Evolutionary conservation across 768 basidiomycete species (phyloP), one percentile per base, ranked within the genome.

Genomic region (Cyclocybe cylindracea): DNA sequence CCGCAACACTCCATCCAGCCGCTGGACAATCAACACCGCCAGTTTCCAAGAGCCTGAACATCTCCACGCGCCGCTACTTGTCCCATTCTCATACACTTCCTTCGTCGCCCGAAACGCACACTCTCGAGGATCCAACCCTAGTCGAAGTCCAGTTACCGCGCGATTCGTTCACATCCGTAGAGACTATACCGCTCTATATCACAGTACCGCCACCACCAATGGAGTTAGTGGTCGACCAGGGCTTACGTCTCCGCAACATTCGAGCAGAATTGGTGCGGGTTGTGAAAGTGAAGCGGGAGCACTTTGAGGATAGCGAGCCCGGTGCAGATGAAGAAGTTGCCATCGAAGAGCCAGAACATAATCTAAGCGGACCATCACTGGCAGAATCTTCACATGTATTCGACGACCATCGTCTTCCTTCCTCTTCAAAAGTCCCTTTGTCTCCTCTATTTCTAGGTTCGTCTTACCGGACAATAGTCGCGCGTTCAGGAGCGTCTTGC

Each of bases 401-500:
- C 19, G 59, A 70, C 63, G 63, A 74, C 62, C 55, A 62, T 19
- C 61, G 60, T 54, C 64, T 58, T 41, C 51, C 69, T 9, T 70
- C 72, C 5, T 72, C 74, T 3, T 73, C 76, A 32, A 78, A 78
- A 50, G 60, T 68, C 42, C 71, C 76, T 4, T 48, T 61, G 29
- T 72, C 76, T n/a, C 70, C 74, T 18, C 55, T 69, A 14, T 72
- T 72, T 53, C 57, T 70, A 14, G 72, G 74, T 29, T 70, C 77
- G 13, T 69, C 75, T 38, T 78, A 80, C 57, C 71, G 76, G 36
- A 75, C 78, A 2, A 76, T 86, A 45, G 74, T 98, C 24, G 86
- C 92, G 10, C 82, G 88, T 6, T 94, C 94, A 10, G 96, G 96
- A 41, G 94, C 94, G 39, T 88, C 92, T 14, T 94, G 93, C 66